A percentile compares a stretch with the other conserved stretches of the same genome.
phyloP scores from a whole-genome alignment of 208 protist species.

The Tritrichomonas foetus region DNA sequence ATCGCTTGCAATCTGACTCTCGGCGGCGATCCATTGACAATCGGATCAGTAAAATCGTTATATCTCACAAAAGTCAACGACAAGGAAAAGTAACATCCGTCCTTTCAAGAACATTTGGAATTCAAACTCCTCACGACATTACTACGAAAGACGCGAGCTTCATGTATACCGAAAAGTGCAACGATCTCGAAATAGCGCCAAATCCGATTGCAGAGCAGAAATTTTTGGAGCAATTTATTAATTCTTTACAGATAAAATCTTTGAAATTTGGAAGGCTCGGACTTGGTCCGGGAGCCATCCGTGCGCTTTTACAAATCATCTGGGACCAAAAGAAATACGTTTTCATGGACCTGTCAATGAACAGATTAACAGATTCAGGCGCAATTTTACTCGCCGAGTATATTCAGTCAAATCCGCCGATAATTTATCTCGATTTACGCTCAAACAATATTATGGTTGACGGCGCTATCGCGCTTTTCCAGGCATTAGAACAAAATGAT shows the following conservation, averaged over 20 bases:
- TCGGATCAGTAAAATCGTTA: too few species aligned
- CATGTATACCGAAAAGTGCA: not conserved
- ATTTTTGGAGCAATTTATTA: not conserved
- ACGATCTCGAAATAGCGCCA: not conserved
- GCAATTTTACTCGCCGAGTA: not conserved
- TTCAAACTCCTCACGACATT: not conserved
- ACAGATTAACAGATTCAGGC: not conserved
- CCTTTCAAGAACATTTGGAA: not conserved
- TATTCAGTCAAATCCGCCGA: not conserved
- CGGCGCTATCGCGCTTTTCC: not conserved
- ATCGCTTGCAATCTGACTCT: too few species aligned
- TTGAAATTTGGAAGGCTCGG: not conserved
- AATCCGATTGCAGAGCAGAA: not conserved
- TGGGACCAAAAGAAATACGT: not conserved
- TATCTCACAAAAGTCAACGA: too few species aligned
- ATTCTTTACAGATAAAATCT: not conserved
- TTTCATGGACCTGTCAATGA: not conserved
- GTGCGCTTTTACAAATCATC: not conserved
- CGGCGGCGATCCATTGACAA: too few species aligned
- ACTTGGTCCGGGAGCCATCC: not conserved
- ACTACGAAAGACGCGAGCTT: not conserved
- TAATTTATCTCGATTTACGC: not conserved
- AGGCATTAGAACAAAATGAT: not conserved
- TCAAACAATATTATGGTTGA: not conserved
- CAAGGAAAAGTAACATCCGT: too few species aligned